Conservation (phyloP, 2,329 filamentous ascomycete genomes). For the Aaosphaeria arxii region DNA sequence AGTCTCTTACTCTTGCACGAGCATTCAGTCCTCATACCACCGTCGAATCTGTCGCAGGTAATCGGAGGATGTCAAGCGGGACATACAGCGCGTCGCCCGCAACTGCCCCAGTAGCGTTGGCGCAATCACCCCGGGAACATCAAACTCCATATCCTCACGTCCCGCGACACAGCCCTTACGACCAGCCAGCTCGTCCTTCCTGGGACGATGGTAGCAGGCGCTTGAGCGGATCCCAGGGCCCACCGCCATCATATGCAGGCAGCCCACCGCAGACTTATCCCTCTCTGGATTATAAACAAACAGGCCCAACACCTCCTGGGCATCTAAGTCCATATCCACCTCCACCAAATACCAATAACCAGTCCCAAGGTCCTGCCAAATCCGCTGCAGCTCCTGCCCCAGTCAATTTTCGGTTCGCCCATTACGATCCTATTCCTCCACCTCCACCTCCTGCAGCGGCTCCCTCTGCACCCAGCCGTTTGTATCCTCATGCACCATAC, state of each 20-base stretch:
- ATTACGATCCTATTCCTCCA: conserved; percentile 32
- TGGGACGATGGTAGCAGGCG: conserved; percentile 20
- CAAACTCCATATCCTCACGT: conserved; percentile 9
- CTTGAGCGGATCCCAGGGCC: conserved; percentile 21
- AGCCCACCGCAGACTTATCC: conserved; percentile 22
- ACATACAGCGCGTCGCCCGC: conserved; percentile 19
- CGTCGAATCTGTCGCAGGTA: conserved; percentile 18
- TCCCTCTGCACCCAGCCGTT: conserved; percentile 6
- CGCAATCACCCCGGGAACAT: conserved; percentile 11
- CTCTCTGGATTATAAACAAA: conserved; percentile 16
- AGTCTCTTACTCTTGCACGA: conserved; percentile 9
- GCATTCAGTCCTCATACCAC: conserved; percentile 15
- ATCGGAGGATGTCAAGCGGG: conserved; percentile 19
- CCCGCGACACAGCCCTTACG: conserved; percentile 22
- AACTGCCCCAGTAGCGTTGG: conserved; percentile 7
- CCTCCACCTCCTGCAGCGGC: conserved; percentile 19
- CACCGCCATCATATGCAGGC: conserved; percentile 13
- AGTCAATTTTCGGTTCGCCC: conserved; percentile 33
- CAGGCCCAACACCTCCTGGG: conserved; percentile 14
- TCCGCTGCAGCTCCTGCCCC: conserved; percentile 7
- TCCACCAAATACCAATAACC: conserved; percentile 24
- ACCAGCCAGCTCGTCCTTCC: conserved; percentile 21
- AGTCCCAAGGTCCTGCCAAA: background rate
- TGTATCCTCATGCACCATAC: conserved; percentile 16
- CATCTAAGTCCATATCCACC: conserved; percentile 35